Evolutionary conservation across 2,329 filamentous ascomycete species (phyloP), one percentile per base, ranked within the genome.

Genomic region (Hyphodiscus sp.): DNA sequence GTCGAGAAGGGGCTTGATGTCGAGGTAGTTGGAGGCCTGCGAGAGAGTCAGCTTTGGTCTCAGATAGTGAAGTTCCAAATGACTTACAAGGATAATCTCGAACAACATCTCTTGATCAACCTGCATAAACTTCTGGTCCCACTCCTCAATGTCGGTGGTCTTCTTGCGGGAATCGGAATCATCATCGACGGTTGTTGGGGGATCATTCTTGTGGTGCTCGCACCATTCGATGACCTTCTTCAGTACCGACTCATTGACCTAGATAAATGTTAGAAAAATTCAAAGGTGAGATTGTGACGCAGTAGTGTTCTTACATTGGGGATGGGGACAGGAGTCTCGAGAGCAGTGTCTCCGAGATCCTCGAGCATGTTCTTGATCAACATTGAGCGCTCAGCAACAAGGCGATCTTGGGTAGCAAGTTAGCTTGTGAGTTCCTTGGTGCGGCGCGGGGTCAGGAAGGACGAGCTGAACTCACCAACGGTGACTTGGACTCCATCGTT

Each of bases 81-180:
- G 38, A 78, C 86, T 55, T 80, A 94, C 90, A 23, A 99, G 80
- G 64, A 99, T 99, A 68, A 99, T 97, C 77, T 99, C 94, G 63
- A 99, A 99, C 1, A 99, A 82, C 94, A 99, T 97, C 75, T 99
- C 94, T 70, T 99, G 94, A 71, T 99, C 94, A 18, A 99, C 94
- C 74, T 97, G 92, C 94, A 99, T 97, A 73, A 97, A 99, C 76
- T 99, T 99, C 73, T 97, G 92, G 66, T 99, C 94, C 94, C 94
- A 99, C 74, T 99, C 94, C 56, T 97, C 94, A 62, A 99, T 99
- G 66, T 99, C 94, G 46, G 94, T 97, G 1, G 91, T 96, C 83
- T 96, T 96, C 80, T 96, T 96, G 65, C 94, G 89, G 49, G 86
- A 91, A 66, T 97, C 92, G 58, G 87, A 87, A 65, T 99, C 91